A percentile compares a stretch with the other conserved stretches of the same genome.
Conservation (phyloP, 441 rosid genomes). For the Jatropha podagrica region DNA sequence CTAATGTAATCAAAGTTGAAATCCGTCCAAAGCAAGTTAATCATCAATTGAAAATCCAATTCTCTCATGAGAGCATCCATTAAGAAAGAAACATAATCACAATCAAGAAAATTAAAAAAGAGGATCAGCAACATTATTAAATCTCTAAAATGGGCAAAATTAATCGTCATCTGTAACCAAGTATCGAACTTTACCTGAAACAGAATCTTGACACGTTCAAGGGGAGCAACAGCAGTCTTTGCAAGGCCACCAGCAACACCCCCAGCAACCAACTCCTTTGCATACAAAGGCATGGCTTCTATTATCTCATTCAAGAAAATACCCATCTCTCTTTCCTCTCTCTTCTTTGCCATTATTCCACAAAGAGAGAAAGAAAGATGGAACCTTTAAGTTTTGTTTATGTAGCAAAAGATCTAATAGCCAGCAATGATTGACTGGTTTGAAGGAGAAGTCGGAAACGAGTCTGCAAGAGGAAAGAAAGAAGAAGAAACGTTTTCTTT, state of each 20-base stretch:
- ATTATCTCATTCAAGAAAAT: constrained; percentile 45
- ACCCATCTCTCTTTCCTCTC: constrained; percentile 50
- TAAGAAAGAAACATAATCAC: neutral
- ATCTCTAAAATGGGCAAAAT: neutral
- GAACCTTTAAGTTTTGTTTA: neutral
- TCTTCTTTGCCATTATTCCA: constrained; percentile 39
- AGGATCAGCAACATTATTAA: neutral
- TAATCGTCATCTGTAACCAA: neutral
- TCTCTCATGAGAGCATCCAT: neutral
- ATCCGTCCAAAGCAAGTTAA: constrained; percentile 8
- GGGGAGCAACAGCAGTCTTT: constrained; percentile 88
- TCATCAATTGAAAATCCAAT: neutral
- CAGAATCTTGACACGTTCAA: constrained; percentile 89
- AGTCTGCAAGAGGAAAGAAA: neutral
- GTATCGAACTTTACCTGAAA: constrained; percentile 58
- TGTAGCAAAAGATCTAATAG: neutral
- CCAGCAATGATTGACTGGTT: neutral
- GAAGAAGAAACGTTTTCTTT: constrained; percentile 18
- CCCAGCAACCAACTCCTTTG: constrained; percentile 82
- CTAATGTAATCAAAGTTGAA: neutral
- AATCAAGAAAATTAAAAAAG: neutral
- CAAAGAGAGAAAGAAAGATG: constrained; percentile 8
- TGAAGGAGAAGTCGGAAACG: neutral
- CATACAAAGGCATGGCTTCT: constrained; percentile 72
- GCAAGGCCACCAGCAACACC: constrained; percentile 92